Percentiles rank a stretch among this genome's conserved stretches.
Conservation (phyloP, 2,329 filamentous ascomycete genomes). For the Exophiala viscosa region DNA sequence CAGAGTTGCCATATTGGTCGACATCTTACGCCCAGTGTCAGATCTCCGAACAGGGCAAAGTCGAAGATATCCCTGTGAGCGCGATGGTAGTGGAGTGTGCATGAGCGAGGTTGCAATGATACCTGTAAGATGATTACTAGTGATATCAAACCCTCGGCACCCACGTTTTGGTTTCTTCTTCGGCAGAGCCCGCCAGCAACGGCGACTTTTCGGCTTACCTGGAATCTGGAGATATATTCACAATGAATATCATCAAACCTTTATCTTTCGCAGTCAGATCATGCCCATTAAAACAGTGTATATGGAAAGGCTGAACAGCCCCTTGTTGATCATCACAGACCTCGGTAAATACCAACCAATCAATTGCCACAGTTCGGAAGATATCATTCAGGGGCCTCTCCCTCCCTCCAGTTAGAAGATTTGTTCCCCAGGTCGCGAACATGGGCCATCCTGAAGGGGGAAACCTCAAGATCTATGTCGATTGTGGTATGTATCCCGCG, state of each 20-base stretch:
- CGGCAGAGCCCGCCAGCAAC: no score
- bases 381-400: neutral
- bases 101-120: neutral
- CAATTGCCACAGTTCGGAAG: neutral
- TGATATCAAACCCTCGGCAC: no score
- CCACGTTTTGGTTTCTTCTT: no score
- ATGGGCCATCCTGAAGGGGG: slow-evolving; percentile 11
- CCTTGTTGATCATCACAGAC: neutral
- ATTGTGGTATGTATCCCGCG: slow-evolving; percentile 15
- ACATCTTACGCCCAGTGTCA: no score
- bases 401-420: neutral
- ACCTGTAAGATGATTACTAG: no score
- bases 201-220: no score
- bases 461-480: slow-evolving; percentile 18
- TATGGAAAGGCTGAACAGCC: no score
- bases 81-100: neutral
- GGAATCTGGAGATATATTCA: neutral
- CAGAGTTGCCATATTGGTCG: no score
- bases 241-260: neutral
- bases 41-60: neutral
- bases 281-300: no score
- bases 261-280: no score
- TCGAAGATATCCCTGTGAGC: neutral
- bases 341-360: neutral
- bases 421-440: neutral